Conservation (phyloP, 495 filamentous ascomycete species). For the Polyplosphaeria fusca region DNA sequence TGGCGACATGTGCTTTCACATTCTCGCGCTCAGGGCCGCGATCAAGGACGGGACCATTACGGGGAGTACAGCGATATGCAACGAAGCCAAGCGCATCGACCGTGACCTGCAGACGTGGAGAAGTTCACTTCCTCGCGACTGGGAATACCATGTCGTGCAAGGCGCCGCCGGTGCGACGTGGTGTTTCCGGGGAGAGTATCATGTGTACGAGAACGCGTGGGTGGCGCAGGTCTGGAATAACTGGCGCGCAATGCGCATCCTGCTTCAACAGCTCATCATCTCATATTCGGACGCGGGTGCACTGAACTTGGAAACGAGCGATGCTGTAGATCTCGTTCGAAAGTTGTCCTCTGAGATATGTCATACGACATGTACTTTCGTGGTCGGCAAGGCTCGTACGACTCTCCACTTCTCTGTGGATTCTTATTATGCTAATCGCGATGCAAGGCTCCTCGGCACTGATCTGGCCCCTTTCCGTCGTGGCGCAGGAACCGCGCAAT, state of each 20-base stretch:
- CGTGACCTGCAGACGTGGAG: constrained; percentile 8
- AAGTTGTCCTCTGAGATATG: no score
- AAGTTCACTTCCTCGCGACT: neutral
- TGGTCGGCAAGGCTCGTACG: no score
- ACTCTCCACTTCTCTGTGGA: no score
- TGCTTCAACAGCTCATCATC: constrained; percentile 14
- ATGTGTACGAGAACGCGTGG: constrained; percentile 8
- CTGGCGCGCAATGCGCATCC: constrained; percentile 14
- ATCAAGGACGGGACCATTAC: constrained; percentile 13
- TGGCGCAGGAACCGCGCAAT: constrained; percentile 5
- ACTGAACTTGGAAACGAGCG: no score
- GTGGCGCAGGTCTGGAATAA: constrained; percentile 18
- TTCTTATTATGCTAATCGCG: no score
- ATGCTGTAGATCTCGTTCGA: no score
- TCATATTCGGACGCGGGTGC: no score
- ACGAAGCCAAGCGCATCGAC: constrained; percentile 1
- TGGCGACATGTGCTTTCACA: constrained; percentile 7
- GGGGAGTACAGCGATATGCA: neutral
- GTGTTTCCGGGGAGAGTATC: constrained; percentile 6
- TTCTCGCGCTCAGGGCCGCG: constrained; percentile 11
- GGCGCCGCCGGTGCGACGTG: neutral
- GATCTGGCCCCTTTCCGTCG: constrained; percentile 12
- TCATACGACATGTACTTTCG: no score
- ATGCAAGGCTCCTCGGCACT: constrained; percentile 6
- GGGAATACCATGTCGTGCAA: constrained; percentile 7